Conservation (phyloP, 2,329 filamentous ascomycete species). For the Rosellinia necatrix region DNA sequence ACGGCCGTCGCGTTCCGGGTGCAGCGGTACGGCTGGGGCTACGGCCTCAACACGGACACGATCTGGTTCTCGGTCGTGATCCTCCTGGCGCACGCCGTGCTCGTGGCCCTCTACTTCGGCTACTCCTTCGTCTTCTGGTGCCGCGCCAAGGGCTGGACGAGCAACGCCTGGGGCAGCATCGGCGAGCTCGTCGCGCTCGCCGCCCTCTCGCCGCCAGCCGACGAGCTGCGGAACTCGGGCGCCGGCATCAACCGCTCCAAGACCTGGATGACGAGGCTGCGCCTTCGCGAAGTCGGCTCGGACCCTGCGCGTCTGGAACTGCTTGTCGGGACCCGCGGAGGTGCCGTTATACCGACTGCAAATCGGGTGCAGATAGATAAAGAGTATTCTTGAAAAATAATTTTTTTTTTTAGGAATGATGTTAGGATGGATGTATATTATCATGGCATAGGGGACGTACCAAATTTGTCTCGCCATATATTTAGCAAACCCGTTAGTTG, state of each 20-base stretch:
- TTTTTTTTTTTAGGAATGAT: no score
- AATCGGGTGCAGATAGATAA: slow-evolving; percentile 10
- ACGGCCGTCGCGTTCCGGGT: background rate
- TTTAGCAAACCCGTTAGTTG: no score
- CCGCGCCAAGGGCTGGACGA: slow-evolving; percentile 16
- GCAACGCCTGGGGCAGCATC: slow-evolving; percentile 13
- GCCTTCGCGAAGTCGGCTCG: slow-evolving; percentile 3
- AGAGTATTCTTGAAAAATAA: slow-evolving; percentile 9
- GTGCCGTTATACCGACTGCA: slow-evolving; percentile 5
- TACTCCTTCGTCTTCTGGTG: slow-evolving; percentile 16
- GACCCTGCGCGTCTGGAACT: slow-evolving; percentile 5
- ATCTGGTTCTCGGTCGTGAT: slow-evolving; percentile 19
- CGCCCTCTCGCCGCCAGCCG: background rate
- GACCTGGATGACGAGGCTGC: slow-evolving; percentile 20
- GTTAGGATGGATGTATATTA: no score
- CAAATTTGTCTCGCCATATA: no score
- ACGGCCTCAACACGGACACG: slow-evolving; percentile 6
- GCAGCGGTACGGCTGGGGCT: slow-evolving; percentile 20
- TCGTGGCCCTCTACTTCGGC: slow-evolving; percentile 8
- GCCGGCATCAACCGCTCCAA: background rate
- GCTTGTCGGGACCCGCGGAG: slow-evolving; percentile 1
- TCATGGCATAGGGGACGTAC: no score
- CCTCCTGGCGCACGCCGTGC: slow-evolving; percentile 10
- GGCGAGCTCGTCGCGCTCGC: slow-evolving; percentile 16
- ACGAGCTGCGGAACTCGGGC: slow-evolving; percentile 12